Evolutionary conservation across 2,329 filamentous ascomycete genomes (phyloP), one percentile per base, ranked within the genome.

Genomic region (Lithohypha guttulata): DNA sequence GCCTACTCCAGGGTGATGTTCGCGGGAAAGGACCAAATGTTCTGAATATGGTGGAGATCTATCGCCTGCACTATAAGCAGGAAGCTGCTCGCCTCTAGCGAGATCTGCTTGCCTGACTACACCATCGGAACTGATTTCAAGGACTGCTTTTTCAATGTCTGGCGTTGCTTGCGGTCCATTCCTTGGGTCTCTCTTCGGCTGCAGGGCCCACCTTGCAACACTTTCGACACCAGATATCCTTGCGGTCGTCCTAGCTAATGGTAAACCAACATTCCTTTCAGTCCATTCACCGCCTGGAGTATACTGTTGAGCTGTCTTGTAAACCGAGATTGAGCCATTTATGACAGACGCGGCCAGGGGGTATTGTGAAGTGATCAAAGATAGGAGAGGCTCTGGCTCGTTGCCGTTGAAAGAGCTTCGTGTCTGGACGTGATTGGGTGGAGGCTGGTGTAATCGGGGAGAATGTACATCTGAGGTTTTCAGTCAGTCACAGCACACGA

Each of bases 221-320:
- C 80, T 80, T 57, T 96, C 87, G 2, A 95, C 82, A 43, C 89
- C 89, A 1, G 89, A 94, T 21, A 79, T 79, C 20, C 84, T 76
- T 20, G 85, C 81, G 4, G 94, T 83, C 0, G 84, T 91, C 54
- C 84, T 91, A 37, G 84, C 84, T 37, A 95, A 77, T 1, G 85
- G 86, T 1, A 81, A 69, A 9, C 73, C 84, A 36, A 94, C 76
- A 50, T 84, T 89, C 32, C 84, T 80, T 59, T 96, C 89, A 14
- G 95, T 79, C 52, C 93, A 85, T 57, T 94, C 85, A 34, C 84
- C 89, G 44, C 86, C 77, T 0, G 89, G 86, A 1, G 85, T 93
- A 53, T 89, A 93, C 50, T 87, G 84, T 61, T 96, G 95, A 8
- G 84, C 86, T 2, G 74, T 79, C 19, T 81, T 80, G 58, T 96